phyloP scores from a whole-genome alignment of 768 basidiomycete species.

The Suillus hirtellus region DNA sequence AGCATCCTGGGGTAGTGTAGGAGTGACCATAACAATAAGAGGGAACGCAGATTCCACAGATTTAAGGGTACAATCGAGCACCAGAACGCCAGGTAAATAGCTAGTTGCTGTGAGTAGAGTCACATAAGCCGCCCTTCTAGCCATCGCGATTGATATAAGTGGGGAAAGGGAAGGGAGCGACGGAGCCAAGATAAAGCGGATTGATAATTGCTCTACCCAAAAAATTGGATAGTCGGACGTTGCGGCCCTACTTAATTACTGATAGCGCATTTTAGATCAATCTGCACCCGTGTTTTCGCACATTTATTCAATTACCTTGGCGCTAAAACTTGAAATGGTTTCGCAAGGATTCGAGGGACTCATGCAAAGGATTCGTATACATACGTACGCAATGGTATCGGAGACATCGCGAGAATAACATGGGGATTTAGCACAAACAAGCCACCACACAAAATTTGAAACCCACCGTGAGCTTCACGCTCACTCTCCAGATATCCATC shows the following conservation, averaged over 20 bases:
- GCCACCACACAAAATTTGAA: background rate
- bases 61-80: slow-evolving; percentile 52
- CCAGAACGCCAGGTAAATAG: slow-evolving; percentile 59
- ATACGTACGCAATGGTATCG: too few relatives aligned
- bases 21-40: slow-evolving; percentile 77
- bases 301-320: background rate
- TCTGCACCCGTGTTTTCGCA: slow-evolving; percentile 4
- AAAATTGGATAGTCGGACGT: background rate
- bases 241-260: background rate
- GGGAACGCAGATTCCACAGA: slow-evolving; percentile 64
- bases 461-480: slow-evolving; percentile 64
- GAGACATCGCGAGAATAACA: slow-evolving; percentile 1
- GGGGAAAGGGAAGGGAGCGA: background rate
- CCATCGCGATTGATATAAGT: slow-evolving; percentile 25
- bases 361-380: too few relatives aligned
- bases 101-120: slow-evolving; percentile 72
- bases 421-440: slow-evolving; percentile 7
- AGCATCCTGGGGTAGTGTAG: slow-evolving; percentile 50
- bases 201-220: background rate
- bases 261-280: background rate
- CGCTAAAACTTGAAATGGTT: background rate
- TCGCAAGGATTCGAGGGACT: background rate
- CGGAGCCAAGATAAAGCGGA: background rate
- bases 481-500: slow-evolving; percentile 88
- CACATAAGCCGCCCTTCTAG: slow-evolving; percentile 58